Evolutionary conservation across 2,329 filamentous ascomycete genomes (phyloP).

Genomic region (Paecilomyces dactylethromorphus): DNA sequence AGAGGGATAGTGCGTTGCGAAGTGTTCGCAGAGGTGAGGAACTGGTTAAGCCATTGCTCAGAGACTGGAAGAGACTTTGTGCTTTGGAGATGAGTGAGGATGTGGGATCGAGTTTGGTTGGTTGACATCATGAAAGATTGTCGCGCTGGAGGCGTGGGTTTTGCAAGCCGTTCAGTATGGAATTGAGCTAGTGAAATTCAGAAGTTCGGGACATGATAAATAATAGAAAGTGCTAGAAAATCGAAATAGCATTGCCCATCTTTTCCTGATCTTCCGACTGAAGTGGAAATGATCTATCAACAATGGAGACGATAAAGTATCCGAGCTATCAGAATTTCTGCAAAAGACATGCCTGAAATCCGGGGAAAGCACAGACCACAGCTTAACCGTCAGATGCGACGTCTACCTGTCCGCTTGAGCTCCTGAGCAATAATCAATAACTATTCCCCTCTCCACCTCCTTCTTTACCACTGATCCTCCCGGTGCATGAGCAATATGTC

Average conservation of each 20-base stretch:
- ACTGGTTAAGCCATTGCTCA: conserved; percentile 56
- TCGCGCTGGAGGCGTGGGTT: neutral
- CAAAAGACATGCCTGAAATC: neutral
- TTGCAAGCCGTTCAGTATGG: neutral
- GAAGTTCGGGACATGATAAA: neutral
- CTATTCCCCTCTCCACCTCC: neutral
- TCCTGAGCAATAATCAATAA: neutral
- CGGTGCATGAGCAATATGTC: conserved; percentile 40
- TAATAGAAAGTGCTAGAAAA: neutral
- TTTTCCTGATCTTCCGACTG: neutral
- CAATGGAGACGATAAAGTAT: neutral
- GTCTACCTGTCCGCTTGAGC: conserved; percentile 4
- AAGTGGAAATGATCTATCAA: too few species aligned
- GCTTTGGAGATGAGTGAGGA: conserved; percentile 49
- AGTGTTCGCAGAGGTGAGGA: conserved; percentile 51
- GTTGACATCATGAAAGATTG: neutral
- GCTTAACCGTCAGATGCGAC: conserved; percentile 12
- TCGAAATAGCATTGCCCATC: neutral
- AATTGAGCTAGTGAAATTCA: neutral
- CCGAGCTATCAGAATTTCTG: too few species aligned
- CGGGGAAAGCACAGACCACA: conserved; percentile 19
- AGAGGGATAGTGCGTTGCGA: conserved; percentile 52
- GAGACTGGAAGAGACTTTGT: conserved; percentile 51
- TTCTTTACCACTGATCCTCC: neutral
- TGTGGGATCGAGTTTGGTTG: conserved; percentile 17